Evolutionary conservation across 495 filamentous ascomycete species (phyloP), one percentile per base, ranked within the genome.

Genomic region (Podospora conica): DNA sequence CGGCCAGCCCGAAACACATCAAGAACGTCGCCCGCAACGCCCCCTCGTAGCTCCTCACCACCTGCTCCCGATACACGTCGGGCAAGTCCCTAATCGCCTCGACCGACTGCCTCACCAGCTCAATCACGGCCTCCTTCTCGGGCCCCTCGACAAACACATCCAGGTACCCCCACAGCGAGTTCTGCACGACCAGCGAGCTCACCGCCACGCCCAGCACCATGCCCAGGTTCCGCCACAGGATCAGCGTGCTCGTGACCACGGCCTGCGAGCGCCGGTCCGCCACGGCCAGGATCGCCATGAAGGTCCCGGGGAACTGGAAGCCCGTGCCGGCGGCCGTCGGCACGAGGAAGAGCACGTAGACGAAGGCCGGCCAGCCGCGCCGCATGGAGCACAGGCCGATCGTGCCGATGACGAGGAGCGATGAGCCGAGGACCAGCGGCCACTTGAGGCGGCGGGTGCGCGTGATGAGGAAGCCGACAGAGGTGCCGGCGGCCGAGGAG

Each of bases 101-200:
- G 15, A 83, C 81, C 33, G 75, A 78, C 64, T 74, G 70, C 31
- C 81, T 69, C 3, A 80, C 79, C 28, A 58, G 61, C 55, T 69
- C 74, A 27, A 82, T 70, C 15, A 83, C 68, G 1, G 61, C 60
- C 12, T 68, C 66, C 73, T 76, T 76, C 12, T 84, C 76, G 0
- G 79, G 76, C 0, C 84, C 86, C 0, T 78, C 81, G 0, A 93
- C 86, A 53, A 82, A 79, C 55, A 74, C 66, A 0, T 86, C 75
- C 1, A 94, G 78, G 60, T 86, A 85, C 11, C 79, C 82, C 23
- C 83, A 68, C 29, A 94, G 79, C 3, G 82, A 80, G 72, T 93
- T 93, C 75, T 94, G 91, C 65, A 94, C 80, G 24, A 93, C 85
- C 69, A 91, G 82, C 71, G 88, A 91, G 64, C 86, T 89, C 28